Base-by-base conservation (phyloP, 805 yeast species). In the Spathaspora gorwiae region DNA sequence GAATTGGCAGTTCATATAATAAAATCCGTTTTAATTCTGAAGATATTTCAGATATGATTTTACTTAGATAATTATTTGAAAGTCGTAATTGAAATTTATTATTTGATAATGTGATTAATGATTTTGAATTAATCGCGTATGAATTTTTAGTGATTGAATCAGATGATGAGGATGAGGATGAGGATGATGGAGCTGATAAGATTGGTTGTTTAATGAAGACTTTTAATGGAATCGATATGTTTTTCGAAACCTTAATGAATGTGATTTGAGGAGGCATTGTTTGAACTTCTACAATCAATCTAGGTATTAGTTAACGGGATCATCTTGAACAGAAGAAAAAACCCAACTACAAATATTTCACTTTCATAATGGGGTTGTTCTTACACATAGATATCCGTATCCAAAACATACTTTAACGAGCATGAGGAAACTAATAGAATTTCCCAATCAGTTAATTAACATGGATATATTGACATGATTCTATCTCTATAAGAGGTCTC, bases 201-300 rank as follows among this genome's bases (percentile, higher is more conserved):
- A 27, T 29, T 11, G 46, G 36, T 33, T 42, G 37, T 24, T 44
- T 43, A 2, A 50, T 41, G 35, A 50, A 50, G 10, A 50, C 36
- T 29, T 50, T 50, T 2, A 50, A 13, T 14, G 53, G 53, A 4
- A 48, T 39, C 3, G 48, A 32, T 29, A 43, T 30, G 14, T 31
- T 19, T 13, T 43, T n/a, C 3, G 46, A 36, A 2, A 50, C 13
- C 27, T 40, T 44, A n/a, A 50, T 11, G 34, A 50, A 50, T 29
- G 47, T 39, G 11, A 50, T 45, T 27, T 50, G 53, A 4, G 53
- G 53, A 27, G 53, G 53, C 53, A 50, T 50, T 26, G 38, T 26
- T 29, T 29, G 32, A 19, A 19, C 4, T 19, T 19, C 5, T 19
- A 19, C 24, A 3, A 3, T 19, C 24, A 19, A 19, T 19, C 24